Conservation (phyloP, 139 green algal genomes). For the Chlamydomonas sp. region DNA sequence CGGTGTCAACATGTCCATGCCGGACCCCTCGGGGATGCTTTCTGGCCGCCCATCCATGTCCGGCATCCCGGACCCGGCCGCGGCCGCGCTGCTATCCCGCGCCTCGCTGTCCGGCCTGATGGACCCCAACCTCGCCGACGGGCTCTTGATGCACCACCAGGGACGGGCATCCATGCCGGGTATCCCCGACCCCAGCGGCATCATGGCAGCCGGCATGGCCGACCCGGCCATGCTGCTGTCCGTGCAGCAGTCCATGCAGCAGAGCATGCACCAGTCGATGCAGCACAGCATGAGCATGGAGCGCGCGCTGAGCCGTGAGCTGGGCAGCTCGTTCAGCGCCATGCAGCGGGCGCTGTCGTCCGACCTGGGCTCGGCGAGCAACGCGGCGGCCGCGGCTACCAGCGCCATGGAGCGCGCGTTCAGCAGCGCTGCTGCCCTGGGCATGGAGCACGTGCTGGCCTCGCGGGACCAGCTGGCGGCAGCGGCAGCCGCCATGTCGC, state of each 20-base stretch:
- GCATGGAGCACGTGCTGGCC: too few species aligned
- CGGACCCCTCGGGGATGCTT: background rate
- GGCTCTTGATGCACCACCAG: too few species aligned
- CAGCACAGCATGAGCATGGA: slow-evolving; percentile 5
- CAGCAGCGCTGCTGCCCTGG: too few species aligned
- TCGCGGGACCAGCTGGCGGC: too few species aligned
- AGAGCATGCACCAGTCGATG: slow-evolving; percentile 3
- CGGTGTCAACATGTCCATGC: background rate
- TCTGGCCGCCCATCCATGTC: slow-evolving; percentile 7
- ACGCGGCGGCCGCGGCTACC: background rate
- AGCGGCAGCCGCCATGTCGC: too few species aligned
- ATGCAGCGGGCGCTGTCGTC: slow-evolving; percentile 12
- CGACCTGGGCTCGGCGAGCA: background rate
- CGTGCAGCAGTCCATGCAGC: slow-evolving; percentile 12
- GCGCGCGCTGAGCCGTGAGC: slow-evolving; percentile 10
- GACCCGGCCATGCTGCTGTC: slow-evolving; percentile 19
- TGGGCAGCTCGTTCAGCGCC: background rate
- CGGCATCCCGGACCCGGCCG: background rate
- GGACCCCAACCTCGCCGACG: background rate
- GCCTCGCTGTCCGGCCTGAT: background rate
- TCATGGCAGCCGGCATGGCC: too few species aligned
- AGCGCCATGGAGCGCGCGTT: slow-evolving; percentile 34
- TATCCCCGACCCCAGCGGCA: too few species aligned
- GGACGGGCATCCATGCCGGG: too few species aligned
- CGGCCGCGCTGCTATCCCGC: background rate